phyloP scores from a whole-genome alignment of 352 stramenopile species.

The Pelagophyceae sp. region DNA sequence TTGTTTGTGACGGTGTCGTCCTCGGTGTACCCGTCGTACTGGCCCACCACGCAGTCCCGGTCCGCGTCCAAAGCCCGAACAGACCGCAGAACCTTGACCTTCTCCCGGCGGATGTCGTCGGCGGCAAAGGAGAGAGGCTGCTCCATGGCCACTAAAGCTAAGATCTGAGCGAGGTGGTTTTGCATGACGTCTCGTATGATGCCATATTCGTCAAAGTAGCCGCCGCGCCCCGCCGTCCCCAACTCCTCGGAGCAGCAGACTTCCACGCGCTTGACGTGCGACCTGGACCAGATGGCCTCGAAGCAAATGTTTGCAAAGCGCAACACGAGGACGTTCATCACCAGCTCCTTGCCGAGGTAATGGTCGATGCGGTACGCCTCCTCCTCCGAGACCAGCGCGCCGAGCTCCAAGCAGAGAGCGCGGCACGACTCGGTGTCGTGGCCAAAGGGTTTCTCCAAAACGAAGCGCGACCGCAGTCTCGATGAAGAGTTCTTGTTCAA shows the following conservation, averaged over 20 bases:
- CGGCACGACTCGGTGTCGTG: conserved; percentile 82
- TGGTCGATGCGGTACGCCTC: conserved; percentile 87
- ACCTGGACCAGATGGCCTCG: conserved; percentile 75
- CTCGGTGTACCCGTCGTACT: conserved; percentile 95
- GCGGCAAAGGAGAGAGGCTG: conserved; percentile 61
- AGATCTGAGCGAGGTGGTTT: conserved; percentile 94
- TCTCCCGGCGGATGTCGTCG: conserved; percentile 90
- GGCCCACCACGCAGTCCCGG: conserved; percentile 84
- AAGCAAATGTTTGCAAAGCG: conserved; percentile 94
- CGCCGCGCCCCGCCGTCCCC: conserved; percentile 82
- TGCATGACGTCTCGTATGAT: conserved; percentile 99
- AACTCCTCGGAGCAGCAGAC: conserved; percentile 88
- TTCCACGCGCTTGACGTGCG: conserved; percentile 65
- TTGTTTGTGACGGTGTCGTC: conserved; percentile 86
- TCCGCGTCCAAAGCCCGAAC: conserved; percentile 82
- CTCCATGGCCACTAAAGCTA: conserved; percentile 89
- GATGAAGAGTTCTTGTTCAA: conserved; percentile 47
- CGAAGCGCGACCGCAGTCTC: conserved; percentile 84
- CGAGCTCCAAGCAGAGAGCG: conserved; percentile 73
- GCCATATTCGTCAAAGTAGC: conserved; percentile 94
- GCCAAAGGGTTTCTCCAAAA: conserved; percentile 97
- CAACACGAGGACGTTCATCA: conserved; percentile 91
- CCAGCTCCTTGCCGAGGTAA: conserved; percentile 93
- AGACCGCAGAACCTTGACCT: conserved; percentile 92
- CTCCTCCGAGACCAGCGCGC: conserved; percentile 68